Evolutionary conservation across 2,329 filamentous ascomycete genomes (phyloP).

Genomic region (Fusarium equiseti): DNA sequence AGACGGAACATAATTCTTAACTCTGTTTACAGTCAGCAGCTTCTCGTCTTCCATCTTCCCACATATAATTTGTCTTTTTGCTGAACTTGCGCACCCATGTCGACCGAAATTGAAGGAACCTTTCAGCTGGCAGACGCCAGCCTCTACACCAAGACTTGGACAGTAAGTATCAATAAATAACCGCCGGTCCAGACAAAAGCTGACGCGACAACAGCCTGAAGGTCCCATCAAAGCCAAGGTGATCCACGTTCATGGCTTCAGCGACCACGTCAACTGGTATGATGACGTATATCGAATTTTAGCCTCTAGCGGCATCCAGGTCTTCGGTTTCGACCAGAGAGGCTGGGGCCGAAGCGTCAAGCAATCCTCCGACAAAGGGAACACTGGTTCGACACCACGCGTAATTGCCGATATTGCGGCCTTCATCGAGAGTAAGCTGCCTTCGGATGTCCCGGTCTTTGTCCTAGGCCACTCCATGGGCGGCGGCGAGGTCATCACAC

Average conservation of each 20-base stretch:
- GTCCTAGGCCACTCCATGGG: slow-evolving; percentile 94
- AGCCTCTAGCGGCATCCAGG: slow-evolving; percentile 77
- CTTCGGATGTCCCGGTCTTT: slow-evolving; percentile 74
- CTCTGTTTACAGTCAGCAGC: not conserved
- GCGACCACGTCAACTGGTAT: slow-evolving; percentile 85
- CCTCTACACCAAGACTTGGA: slow-evolving; percentile 70
- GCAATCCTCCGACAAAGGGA: slow-evolving; percentile 72
- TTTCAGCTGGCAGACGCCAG: slow-evolving; percentile 59
- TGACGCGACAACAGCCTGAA: slow-evolving; percentile 60
- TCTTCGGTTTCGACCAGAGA: slow-evolving; percentile 84
- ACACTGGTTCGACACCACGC: slow-evolving; percentile 77
- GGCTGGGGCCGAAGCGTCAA: slow-evolving; percentile 85
- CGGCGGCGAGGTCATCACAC: slow-evolving; percentile 78
- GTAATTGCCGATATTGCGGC: slow-evolving; percentile 84
- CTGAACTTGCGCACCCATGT: slow-evolving; percentile 47
- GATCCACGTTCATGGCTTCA: slow-evolving; percentile 90
- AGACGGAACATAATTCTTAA: not conserved
- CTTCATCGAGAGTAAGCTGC: slow-evolving; percentile 74
- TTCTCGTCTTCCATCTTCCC: not conserved
- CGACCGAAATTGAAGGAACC: slow-evolving; percentile 62
- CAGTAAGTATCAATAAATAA: slow-evolving; percentile 57
- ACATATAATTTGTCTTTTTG: not conserved
- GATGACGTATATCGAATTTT: slow-evolving; percentile 78
- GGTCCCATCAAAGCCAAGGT: slow-evolving; percentile 74
- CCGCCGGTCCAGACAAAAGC: not conserved